phyloP scores from a whole-genome alignment of 1,284 basidiomycete species.

The Fomes fomentarius region DNA sequence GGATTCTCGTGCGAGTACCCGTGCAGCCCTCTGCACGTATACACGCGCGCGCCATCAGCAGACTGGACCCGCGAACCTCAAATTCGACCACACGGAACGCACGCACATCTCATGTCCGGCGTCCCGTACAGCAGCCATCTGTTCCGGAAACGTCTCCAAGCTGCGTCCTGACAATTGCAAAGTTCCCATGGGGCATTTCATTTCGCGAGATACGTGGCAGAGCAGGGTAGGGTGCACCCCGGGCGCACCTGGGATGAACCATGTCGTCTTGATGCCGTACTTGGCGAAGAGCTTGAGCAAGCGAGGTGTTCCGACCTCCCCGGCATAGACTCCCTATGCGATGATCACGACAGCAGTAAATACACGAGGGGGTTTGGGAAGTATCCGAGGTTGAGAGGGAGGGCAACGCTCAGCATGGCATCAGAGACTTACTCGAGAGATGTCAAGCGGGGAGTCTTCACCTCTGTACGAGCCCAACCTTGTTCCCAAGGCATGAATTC shows the following conservation, averaged over 20 bases:
- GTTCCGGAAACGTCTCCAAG: slow-evolving; percentile 68
- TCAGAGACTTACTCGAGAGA: slow-evolving; percentile 50
- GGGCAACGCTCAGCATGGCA: neutral
- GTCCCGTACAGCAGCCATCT: slow-evolving; percentile 67
- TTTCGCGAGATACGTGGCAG: neutral
- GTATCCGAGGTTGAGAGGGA: too few relatives aligned
- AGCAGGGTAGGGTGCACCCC: too few relatives aligned
- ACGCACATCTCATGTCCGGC: slow-evolving; percentile 69
- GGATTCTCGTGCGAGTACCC: slow-evolving; percentile 84
- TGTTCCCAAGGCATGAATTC: neutral
- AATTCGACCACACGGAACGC: neutral
- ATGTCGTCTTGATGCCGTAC: slow-evolving; percentile 67
- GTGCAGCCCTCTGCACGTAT: slow-evolving; percentile 65
- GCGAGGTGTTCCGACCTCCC: slow-evolving; percentile 72
- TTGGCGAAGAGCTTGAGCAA: slow-evolving; percentile 76
- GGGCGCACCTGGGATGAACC: slow-evolving; percentile 70
- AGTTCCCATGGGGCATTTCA: too few relatives aligned
- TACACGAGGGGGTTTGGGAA: too few relatives aligned
- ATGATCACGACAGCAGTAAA: neutral
- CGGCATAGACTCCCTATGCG: slow-evolving; percentile 66
- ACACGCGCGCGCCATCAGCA: neutral
- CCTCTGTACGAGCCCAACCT: slow-evolving; percentile 76
- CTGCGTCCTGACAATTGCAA: slow-evolving; percentile 52
- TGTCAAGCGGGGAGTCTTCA: slow-evolving; percentile 67
- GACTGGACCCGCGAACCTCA: neutral